Conservation (phyloP, 108 stramenopile genomes). For the Craspedostauros australis region DNA sequence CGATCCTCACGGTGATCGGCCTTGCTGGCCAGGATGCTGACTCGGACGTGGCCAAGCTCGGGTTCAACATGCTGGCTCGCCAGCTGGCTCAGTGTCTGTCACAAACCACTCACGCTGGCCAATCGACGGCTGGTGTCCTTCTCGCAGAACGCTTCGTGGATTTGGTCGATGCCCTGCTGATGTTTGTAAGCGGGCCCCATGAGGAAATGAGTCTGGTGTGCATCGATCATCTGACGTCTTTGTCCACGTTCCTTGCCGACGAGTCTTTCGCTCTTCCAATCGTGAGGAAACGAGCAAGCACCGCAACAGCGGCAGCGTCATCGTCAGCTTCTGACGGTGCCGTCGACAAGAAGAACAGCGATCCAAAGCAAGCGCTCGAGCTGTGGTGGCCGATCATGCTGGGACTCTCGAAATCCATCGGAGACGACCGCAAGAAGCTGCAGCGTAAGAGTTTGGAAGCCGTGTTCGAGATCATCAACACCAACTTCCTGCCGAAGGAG, state of each 20-base stretch:
- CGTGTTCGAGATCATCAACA: slow-evolving; percentile 52
- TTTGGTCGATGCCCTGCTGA: slow-evolving; percentile 81
- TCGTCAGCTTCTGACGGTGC: not conserved
- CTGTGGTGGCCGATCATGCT: slow-evolving; percentile 97
- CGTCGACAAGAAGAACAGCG: not conserved
- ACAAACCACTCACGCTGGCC: slow-evolving; percentile 3
- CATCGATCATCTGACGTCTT: slow-evolving; percentile 51
- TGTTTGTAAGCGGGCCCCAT: slow-evolving; percentile 81
- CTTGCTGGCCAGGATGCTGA: slow-evolving; percentile 77
- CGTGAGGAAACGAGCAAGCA: slow-evolving; percentile 11
- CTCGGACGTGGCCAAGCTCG: slow-evolving; percentile 61
- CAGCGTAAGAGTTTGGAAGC: slow-evolving; percentile 55
- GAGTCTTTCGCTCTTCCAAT: slow-evolving; percentile 27
- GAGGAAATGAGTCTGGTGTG: slow-evolving; percentile 70
- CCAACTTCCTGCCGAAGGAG: slow-evolving; percentile 57
- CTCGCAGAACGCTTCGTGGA: slow-evolving; percentile 87
- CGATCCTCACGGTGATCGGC: slow-evolving; percentile 86
- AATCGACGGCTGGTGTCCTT: slow-evolving; percentile 21
- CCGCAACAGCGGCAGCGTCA: not conserved
- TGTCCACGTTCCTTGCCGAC: slow-evolving; percentile 54
- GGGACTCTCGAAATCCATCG: slow-evolving; percentile 82
- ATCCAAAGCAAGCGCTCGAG: slow-evolving; percentile 50
- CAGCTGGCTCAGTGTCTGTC: slow-evolving; percentile 30
- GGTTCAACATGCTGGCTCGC: slow-evolving; percentile 54
- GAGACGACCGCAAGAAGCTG: slow-evolving; percentile 64